Evolutionary conservation across 352 stramenopile genomes (phyloP).

Genomic region (Phytopythium mirpurense): DNA sequence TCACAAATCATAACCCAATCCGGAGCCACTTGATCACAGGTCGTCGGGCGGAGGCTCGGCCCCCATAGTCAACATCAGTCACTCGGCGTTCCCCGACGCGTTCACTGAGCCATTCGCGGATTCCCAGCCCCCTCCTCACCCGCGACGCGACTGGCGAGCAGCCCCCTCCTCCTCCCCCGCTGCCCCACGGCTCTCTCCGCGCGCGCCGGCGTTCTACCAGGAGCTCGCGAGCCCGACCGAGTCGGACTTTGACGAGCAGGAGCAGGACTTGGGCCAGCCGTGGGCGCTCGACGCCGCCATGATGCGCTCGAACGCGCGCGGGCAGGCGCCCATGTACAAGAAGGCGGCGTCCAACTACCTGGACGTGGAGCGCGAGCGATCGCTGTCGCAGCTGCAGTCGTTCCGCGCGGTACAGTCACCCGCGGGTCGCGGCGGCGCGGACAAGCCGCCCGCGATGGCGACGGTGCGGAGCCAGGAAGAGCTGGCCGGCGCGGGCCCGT

Average conservation of each 20-base stretch:
- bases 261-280: too few relatives aligned
- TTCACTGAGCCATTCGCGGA: conserved; percentile 1
- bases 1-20: conserved; percentile 1
- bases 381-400: conserved; percentile 59
- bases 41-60: too few relatives aligned
- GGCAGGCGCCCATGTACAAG: conserved; percentile 28
- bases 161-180: not conserved
- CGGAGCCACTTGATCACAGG: too few relatives aligned
- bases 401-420: conserved; percentile 26
- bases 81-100: conserved; percentile 3
- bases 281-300: too few relatives aligned
- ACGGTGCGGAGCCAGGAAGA: conserved; percentile 13
- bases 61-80: conserved; percentile 3
- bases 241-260: conserved; percentile 1
- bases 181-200: not conserved
- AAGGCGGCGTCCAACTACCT: conserved; percentile 79
- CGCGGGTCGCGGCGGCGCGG: too few relatives aligned
- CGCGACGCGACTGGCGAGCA: not conserved
- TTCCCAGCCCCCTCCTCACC: not conserved
- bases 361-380: conserved; percentile 50
- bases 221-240: conserved; percentile 4
- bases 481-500: conserved; percentile 28
- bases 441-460: conserved; percentile 2
- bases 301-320: conserved; percentile 3
- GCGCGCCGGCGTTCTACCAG: not conserved